These are phyloP conservation scores for Porcisia hertigi DNA, from an alignment of 208 protist genomes.

Conservation along the genomic window DNA sequence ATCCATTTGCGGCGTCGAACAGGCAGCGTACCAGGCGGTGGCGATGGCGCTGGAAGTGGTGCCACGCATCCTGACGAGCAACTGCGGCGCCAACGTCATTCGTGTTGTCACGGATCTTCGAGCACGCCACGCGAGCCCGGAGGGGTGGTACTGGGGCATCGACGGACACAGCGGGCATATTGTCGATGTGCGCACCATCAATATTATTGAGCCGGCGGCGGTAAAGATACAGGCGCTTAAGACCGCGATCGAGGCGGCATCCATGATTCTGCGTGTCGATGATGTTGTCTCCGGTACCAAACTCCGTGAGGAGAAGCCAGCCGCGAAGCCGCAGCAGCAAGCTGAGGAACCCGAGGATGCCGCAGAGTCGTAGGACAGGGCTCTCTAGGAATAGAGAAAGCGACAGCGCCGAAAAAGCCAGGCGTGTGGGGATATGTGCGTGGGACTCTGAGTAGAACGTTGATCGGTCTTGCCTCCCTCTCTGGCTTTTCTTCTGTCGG, in stretches of 20 bases:
- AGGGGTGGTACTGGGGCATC: conserved; percentile 95
- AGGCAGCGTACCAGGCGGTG: conserved; percentile 97
- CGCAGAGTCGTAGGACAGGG: conserved; percentile 25
- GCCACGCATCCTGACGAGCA: conserved; percentile 98
- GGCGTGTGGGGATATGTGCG: background rate
- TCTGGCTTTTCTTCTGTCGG: background rate
- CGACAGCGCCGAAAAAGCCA: background rate
- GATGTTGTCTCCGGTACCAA: conserved; percentile 98
- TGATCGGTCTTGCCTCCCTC: background rate
- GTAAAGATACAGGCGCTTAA: conserved; percentile 99
- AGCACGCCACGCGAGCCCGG: conserved; percentile 90
- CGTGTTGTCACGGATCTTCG: conserved; percentile 98
- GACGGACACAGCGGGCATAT: conserved; percentile 96
- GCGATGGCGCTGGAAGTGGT: conserved; percentile 95
- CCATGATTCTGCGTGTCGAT: conserved; percentile 99
- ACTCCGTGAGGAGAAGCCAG: conserved; percentile 67
- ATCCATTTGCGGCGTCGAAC: conserved; percentile 95
- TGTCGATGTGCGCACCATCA: conserved; percentile 95
- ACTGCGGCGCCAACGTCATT: conserved; percentile 99
- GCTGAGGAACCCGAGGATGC: conserved; percentile 66
- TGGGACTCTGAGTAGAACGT: background rate
- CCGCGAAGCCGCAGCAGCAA: conserved; percentile 50
- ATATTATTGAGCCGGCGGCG: conserved; percentile 98
- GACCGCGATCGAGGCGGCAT: conserved; percentile 98
- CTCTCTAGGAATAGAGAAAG: conserved; percentile 10